These are phyloP conservation scores for Eremochloa ophiuroides DNA, from an alignment of 176 grass and related monocot species.

Conservation along the genomic window DNA sequence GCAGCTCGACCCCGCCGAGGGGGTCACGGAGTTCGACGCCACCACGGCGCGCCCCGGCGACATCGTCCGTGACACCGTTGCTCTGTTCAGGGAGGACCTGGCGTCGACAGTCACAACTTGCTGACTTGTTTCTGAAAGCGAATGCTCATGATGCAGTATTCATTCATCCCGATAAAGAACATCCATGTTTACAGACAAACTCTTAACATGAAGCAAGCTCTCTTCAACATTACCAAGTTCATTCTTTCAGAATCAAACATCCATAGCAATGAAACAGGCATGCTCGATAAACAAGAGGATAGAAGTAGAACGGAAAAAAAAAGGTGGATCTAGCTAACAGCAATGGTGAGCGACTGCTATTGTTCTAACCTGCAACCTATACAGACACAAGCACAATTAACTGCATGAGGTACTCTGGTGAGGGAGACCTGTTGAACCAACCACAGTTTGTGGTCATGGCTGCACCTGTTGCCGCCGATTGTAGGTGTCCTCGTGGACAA, in stretches of 20 bases:
- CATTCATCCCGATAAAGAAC: not conserved
- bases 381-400: conserved; percentile 26
- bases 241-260: conserved; percentile 23
- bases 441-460: not conserved
- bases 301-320: not conserved
- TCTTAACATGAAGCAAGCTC: not conserved
- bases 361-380: conserved; percentile 48
- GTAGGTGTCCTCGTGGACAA: conserved; percentile 97
- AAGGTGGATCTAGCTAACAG: conserved; percentile 30
- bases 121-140: not conserved
- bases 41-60: conserved; percentile 3
- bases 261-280: not conserved
- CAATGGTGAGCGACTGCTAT: not conserved
- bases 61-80: conserved; percentile 41
- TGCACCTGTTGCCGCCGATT: conserved; percentile 68
- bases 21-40: conserved; percentile 39
- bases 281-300: not conserved
- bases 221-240: conserved; percentile 40
- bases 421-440: not conserved
- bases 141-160: not conserved
- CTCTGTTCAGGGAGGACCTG: conserved; percentile 32
- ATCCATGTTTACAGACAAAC: not conserved
- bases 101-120: not conserved
- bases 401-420: no score
- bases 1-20: conserved; percentile 48